phyloP scores from a whole-genome alignment of 208 protist species.

The Acanthamoeba lenticulata region DNA sequence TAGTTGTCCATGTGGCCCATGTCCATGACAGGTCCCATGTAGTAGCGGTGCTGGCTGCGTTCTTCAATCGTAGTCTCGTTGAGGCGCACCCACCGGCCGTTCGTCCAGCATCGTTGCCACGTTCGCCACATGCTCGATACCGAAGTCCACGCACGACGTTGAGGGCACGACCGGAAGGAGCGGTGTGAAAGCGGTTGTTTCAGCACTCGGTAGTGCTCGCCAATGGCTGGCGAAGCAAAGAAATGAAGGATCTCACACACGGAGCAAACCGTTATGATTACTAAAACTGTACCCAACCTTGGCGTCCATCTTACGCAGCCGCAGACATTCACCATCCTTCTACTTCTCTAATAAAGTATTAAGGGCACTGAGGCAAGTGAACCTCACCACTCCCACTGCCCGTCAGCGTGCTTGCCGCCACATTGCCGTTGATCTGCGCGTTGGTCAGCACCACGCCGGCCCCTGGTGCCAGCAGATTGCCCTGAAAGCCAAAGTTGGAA shows the following conservation, averaged over 20 bases:
- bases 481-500: background rate
- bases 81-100: background rate
- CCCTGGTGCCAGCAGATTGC: background rate
- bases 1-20: background rate
- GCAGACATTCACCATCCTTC: background rate
- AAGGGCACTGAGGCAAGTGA: background rate
- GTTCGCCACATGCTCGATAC: no score
- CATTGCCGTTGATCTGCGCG: slow-evolving; percentile 5
- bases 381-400: background rate
- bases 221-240: background rate
- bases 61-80: background rate
- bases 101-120: background rate
- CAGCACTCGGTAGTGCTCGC: background rate
- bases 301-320: background rate
- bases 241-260: background rate
- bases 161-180: background rate
- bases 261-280: background rate
- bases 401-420: background rate
- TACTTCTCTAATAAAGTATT: no score
- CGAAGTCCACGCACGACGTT: background rate
- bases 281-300: background rate
- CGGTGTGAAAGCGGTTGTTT: background rate
- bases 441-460: background rate
- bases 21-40: background rate
- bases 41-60: background rate